A percentile compares a stretch with the other conserved stretches of the same genome.
Evolutionary conservation across 345 rosid genomes (phyloP).

Genomic region (Eutrema heterophyllum): DNA sequence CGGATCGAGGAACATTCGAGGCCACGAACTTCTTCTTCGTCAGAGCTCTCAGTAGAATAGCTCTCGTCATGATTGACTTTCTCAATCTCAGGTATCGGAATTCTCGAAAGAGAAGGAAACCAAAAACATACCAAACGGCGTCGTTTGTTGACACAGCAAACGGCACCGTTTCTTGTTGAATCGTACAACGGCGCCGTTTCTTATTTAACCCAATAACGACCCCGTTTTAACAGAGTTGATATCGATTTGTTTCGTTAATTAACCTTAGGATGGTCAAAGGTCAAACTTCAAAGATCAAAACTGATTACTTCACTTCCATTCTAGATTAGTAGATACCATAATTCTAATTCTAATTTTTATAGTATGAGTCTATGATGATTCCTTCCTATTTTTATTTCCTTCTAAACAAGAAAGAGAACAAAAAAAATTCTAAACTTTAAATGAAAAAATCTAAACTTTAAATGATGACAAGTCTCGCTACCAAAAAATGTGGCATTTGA

Average conservation of each 20-base stretch:
- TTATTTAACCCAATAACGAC: not conserved
- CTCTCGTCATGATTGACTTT: constrained; percentile 20
- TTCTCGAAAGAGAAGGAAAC: too few species aligned
- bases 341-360: not conserved
- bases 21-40: constrained; percentile 17
- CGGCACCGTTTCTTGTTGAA: not conserved
- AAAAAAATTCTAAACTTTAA: not conserved
- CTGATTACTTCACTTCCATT: constrained; percentile 5
- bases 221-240: not conserved
- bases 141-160: not conserved
- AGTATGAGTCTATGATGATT: not conserved
- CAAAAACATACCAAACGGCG: too few species aligned
- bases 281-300: not conserved
- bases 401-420: not conserved
- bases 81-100: too few species aligned
- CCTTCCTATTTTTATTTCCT: not conserved
- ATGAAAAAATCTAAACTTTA: not conserved
- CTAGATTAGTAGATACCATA: constrained; percentile 1
- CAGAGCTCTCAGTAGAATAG: constrained; percentile 23
- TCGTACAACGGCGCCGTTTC: not conserved
- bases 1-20: not conserved
- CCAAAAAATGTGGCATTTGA: not conserved
- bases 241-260: too few species aligned
- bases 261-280: not conserved
- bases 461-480: not conserved